These are phyloP conservation scores for Chaetomium tenue DNA, from an alignment of 495 filamentous ascomycete species.

Conservation along the genomic window DNA sequence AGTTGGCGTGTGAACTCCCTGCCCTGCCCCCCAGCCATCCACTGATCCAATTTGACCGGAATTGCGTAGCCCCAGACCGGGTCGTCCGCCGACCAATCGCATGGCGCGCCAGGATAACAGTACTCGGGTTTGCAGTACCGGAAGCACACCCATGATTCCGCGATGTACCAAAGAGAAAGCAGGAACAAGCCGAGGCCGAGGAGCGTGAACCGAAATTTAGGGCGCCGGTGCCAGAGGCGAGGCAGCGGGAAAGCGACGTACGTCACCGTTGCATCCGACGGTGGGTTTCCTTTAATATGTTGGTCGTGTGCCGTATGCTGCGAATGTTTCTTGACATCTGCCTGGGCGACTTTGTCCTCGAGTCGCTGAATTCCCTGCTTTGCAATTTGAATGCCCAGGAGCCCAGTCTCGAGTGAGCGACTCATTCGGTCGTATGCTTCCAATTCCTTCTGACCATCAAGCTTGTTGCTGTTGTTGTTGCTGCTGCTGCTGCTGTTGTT, in stretches of 20 bases:
- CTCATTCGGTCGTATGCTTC: constrained; percentile 58
- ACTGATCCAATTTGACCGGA: constrained; percentile 56
- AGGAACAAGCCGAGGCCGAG: constrained; percentile 54
- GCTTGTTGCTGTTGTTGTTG: too few species aligned
- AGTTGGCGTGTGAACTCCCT: constrained; percentile 30
- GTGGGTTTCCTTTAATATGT: background rate
- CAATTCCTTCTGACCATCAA: constrained; percentile 49
- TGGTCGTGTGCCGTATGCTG: constrained; percentile 15
- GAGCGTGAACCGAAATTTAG: constrained; percentile 53
- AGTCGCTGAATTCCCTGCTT: constrained; percentile 64
- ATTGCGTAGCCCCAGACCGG: constrained; percentile 55
- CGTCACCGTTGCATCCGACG: constrained; percentile 13
- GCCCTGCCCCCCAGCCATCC: constrained; percentile 49
- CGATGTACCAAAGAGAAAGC: constrained; percentile 54
- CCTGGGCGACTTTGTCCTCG: constrained; percentile 57
- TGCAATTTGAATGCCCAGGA: constrained; percentile 62
- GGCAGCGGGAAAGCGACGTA: constrained; percentile 56
- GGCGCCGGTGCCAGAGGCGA: constrained; percentile 52
- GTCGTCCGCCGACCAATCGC: constrained; percentile 50
- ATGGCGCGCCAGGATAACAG: constrained; percentile 46
- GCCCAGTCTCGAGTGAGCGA: constrained; percentile 57
- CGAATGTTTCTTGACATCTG: constrained; percentile 30
- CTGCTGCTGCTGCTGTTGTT: too few species aligned
- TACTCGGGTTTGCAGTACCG: constrained; percentile 59
- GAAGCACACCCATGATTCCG: constrained; percentile 60